phyloP scores from a whole-genome alignment of 2,329 filamentous ascomycete species.

The Penicillium sp. region DNA sequence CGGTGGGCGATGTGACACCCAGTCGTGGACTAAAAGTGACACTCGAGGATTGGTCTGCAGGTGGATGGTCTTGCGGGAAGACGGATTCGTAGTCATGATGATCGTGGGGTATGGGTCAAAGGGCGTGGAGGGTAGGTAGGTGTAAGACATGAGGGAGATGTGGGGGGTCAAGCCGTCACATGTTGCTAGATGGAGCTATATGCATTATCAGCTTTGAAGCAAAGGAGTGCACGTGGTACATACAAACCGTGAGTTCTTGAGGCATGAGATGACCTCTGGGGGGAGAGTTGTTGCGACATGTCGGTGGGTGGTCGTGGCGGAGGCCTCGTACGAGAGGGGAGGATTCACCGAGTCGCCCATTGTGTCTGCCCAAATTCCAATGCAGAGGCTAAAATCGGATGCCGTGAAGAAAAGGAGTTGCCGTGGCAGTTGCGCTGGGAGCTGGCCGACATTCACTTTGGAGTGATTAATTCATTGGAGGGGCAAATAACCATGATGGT shows the following conservation, averaged over 20 bases:
- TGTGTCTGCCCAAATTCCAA: conserved; percentile 9
- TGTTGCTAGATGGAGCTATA: conserved; percentile 91
- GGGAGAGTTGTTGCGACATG: conserved; percentile 74
- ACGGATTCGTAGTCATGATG: conserved; percentile 87
- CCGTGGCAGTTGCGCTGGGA: background rate
- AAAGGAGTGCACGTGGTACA: conserved; percentile 36
- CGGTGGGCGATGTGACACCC: conserved; percentile 90
- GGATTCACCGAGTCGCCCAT: conserved; percentile 62
- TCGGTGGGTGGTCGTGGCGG: conserved; percentile 73
- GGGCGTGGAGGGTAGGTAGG: conserved; percentile 82
- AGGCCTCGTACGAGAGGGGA: conserved; percentile 76
- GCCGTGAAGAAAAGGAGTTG: background rate
- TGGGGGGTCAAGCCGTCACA: conserved; percentile 83
- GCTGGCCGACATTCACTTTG: background rate
- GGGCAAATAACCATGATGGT: background rate
- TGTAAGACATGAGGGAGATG: conserved; percentile 98
- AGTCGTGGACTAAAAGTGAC: conserved; percentile 95
- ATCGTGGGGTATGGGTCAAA: conserved; percentile 77
- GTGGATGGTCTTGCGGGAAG: conserved; percentile 74
- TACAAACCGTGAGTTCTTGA: conserved; percentile 95
- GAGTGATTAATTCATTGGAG: background rate
- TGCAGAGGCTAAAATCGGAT: background rate
- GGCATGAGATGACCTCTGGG: conserved; percentile 82
- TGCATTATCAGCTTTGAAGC: conserved; percentile 8
- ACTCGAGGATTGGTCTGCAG: conserved; percentile 84